Evolutionary conservation across 2,329 filamentous ascomycete species (phyloP).

Genomic region (Fusarium bactridioides): DNA sequence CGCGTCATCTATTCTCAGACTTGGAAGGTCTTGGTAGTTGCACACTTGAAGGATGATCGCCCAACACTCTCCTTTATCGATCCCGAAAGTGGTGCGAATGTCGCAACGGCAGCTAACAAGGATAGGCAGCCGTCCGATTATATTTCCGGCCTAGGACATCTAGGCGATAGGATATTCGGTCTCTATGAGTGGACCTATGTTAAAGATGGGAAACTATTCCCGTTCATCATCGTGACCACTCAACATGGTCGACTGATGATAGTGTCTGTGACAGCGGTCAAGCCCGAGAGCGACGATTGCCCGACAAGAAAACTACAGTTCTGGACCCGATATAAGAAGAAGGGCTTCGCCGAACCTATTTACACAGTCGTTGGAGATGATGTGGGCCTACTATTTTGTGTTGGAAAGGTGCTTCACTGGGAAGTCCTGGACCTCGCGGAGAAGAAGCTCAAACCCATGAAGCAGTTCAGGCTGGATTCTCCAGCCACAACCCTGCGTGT

Average conservation of each 20-base stretch:
- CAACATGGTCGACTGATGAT: conserved; percentile 63
- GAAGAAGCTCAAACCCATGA: conserved; percentile 59
- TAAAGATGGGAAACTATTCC: conserved; percentile 65
- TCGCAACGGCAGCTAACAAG: conserved; percentile 57
- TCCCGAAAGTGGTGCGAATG: conserved; percentile 59
- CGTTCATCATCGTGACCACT: conserved; percentile 69
- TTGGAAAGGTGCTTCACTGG: conserved; percentile 63
- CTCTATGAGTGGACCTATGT: conserved; percentile 70
- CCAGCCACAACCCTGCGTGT: conserved; percentile 59
- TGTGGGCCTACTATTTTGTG: conserved; percentile 65
- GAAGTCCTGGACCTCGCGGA: conserved; percentile 60
- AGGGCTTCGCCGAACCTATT: conserved; percentile 57
- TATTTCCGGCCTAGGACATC: conserved; percentile 64
- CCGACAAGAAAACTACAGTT: conserved; percentile 52
- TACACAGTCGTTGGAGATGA: conserved; percentile 64
- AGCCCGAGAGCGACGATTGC: conserved; percentile 21
- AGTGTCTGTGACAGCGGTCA: conserved; percentile 54
- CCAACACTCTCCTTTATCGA: conserved; percentile 66
- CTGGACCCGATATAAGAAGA: conserved; percentile 62
- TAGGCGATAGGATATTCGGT: conserved; percentile 66
- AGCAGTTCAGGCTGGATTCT: conserved; percentile 60
- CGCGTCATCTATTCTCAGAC: conserved; percentile 63
- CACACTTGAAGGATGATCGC: conserved; percentile 51
- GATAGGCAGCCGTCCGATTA: conserved; percentile 53
- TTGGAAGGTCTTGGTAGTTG: conserved; percentile 63